These are phyloP conservation scores for Chlamydomonas sp. DNA, from an alignment of 139 green algal species.

Conservation along the genomic window DNA sequence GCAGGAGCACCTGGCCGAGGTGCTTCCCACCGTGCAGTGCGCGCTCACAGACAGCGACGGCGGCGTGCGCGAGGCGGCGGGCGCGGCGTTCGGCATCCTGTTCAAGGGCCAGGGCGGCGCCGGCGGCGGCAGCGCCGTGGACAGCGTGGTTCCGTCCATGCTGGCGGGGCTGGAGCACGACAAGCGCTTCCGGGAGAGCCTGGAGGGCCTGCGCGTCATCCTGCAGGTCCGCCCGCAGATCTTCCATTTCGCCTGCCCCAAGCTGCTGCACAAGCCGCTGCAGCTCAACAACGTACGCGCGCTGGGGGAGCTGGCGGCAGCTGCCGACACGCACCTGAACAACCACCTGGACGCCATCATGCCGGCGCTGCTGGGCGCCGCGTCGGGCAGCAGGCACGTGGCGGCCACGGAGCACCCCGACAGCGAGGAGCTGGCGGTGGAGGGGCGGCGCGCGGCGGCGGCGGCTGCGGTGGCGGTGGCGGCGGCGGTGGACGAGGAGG, in stretches of 20 bases:
- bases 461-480: constrained; percentile 33
- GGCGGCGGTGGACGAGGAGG: constrained; percentile 71
- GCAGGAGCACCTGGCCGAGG: constrained; percentile 78
- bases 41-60: constrained; percentile 87
- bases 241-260: constrained; percentile 81
- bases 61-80: constrained; percentile 81
- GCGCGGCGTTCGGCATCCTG: constrained; percentile 88
- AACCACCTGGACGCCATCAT: constrained; percentile 76
- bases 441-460: constrained; percentile 2
- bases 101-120: constrained; percentile 77
- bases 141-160: constrained; percentile 86
- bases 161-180: constrained; percentile 71
- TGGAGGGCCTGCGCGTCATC: constrained; percentile 91
- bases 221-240: constrained; percentile 69
- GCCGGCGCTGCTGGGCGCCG: constrained; percentile 73
- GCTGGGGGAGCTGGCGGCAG: constrained; percentile 31
- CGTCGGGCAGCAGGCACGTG: constrained; percentile 2
- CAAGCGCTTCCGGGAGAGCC: constrained; percentile 57
- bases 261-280: constrained; percentile 76
- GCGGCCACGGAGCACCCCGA: background rate
- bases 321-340: constrained; percentile 66
- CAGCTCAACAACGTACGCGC: constrained; percentile 36
- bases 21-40: constrained; percentile 87
- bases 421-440: constrained; percentile 18
- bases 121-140: constrained; percentile 68